Percentiles rank a stretch among this genome's conserved stretches.
These are phyloP conservation scores for Arthromyces matolae DNA, from an alignment of 768 basidiomycete species.

Conservation along the genomic window DNA sequence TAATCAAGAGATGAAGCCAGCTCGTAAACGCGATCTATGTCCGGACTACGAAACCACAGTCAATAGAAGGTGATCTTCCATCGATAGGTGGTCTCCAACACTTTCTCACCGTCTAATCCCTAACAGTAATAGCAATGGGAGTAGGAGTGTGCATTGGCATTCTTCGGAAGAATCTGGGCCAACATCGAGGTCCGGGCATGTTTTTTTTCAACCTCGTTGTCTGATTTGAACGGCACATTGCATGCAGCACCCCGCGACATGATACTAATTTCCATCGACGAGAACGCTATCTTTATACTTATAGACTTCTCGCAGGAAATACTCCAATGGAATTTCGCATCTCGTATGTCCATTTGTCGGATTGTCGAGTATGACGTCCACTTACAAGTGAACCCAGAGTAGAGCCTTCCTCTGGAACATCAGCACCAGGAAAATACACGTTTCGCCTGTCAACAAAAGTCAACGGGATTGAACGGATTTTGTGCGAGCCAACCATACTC, in stretches of 20 bases:
- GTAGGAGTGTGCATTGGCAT: conserved; percentile 22
- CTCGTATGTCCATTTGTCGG: conserved; percentile 39
- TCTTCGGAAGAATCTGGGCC: conserved; percentile 17
- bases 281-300: conserved; percentile 52
- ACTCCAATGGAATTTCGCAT: conserved; percentile 49
- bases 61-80: conserved; percentile 33
- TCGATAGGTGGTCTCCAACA: not conserved
- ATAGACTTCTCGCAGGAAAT: conserved; percentile 40
- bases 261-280: conserved; percentile 20
- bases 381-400: conserved; percentile 31
- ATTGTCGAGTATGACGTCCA: not conserved
- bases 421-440: conserved; percentile 44
- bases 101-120: not conserved
- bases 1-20: conserved; percentile 1
- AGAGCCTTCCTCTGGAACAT: conserved; percentile 38
- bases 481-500: conserved; percentile 46
- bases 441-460: conserved; percentile 54
- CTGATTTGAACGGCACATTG: not conserved
- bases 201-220: not conserved
- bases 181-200: conserved; percentile 17
- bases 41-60: conserved; percentile 41
- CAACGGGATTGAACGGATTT: conserved; percentile 50
- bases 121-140: conserved; percentile 22
- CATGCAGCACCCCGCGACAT: conserved; percentile 7
- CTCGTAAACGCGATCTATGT: conserved; percentile 29